Conservation (phyloP, 169 alveolate genomes). For the Eimeria tenella region DNA sequence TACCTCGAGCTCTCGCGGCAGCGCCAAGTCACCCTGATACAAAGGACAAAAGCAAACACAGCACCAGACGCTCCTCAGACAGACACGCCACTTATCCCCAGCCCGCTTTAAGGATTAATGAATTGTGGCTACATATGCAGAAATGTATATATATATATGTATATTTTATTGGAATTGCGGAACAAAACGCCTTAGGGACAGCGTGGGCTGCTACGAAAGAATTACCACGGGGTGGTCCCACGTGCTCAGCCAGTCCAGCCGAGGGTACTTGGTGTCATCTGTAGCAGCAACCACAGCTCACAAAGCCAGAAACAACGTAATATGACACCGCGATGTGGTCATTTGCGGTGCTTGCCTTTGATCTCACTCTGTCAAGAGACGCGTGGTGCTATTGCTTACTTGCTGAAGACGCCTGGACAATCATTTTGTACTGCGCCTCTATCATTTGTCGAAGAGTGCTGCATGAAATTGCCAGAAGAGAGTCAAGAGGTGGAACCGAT, state of each 20-base stretch:
- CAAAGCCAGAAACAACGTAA: neutral
- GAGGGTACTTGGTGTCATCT: neutral
- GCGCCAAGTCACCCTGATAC: constrained; percentile 72
- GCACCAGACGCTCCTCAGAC: neutral
- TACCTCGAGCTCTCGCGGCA: constrained; percentile 71
- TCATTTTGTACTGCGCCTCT: constrained; percentile 27
- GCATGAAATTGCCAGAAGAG: neutral
- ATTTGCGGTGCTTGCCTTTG: no score
- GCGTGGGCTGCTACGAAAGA: neutral
- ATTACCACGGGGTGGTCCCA: constrained; percentile 51
- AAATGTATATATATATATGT: no score
- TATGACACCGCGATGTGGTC: neutral
- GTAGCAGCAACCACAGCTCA: neutral
- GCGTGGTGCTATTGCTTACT: neutral
- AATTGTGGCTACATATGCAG: no score
- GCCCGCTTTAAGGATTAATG: no score
- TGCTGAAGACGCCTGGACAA: neutral
- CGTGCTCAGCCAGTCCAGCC: constrained; percentile 36
- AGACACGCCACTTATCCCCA: no score
- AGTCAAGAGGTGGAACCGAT: no score
- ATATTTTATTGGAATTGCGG: no score
- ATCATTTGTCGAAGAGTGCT: constrained; percentile 33
- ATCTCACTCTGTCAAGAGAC: neutral
- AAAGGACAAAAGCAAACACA: neutral
- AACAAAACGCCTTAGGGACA: no score